Conservation (phyloP, 495 filamentous ascomycete species). For the Aspergillus affinis region DNA sequence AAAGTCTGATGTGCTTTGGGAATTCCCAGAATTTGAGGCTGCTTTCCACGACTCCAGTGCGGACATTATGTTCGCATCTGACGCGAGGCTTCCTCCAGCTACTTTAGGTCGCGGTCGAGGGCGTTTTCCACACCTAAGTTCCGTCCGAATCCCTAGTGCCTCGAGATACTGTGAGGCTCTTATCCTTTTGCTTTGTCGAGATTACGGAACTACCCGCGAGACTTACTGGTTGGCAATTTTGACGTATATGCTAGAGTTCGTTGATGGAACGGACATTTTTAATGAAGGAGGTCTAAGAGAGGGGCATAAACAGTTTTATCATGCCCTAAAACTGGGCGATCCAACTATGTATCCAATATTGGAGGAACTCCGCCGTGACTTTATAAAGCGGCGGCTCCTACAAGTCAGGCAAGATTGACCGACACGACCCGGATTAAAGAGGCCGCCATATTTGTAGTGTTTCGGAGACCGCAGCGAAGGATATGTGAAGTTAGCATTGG, state of each 20-base stretch:
- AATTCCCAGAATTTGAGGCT: slow-evolving; percentile 20
- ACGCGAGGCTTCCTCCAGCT: slow-evolving; percentile 21
- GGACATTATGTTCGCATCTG: slow-evolving; percentile 20
- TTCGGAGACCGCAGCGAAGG: too few relatives aligned
- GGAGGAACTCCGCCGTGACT: slow-evolving; percentile 18
- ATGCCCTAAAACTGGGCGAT: slow-evolving; percentile 22
- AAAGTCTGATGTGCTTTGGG: slow-evolving; percentile 27
- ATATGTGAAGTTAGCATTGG: too few relatives aligned
- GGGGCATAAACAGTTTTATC: slow-evolving; percentile 21
- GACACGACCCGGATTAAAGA: background rate
- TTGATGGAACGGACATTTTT: slow-evolving; percentile 27
- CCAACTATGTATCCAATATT: slow-evolving; percentile 20
- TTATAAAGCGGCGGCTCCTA: slow-evolving; percentile 7
- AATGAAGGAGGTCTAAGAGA: slow-evolving; percentile 21
- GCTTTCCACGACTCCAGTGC: slow-evolving; percentile 1
- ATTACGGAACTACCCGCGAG: slow-evolving; percentile 13
- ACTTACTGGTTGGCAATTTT: slow-evolving; percentile 29
- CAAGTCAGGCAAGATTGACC: background rate
- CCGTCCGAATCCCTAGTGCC: slow-evolving; percentile 24
- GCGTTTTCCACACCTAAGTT: slow-evolving; percentile 15
- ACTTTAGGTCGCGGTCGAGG: slow-evolving; percentile 25
- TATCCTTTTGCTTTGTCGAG: slow-evolving; percentile 28
- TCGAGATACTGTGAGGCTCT: slow-evolving; percentile 26
- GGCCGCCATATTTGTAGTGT: too few relatives aligned
- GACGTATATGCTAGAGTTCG: slow-evolving; percentile 26